phyloP scores from a whole-genome alignment of 2,329 filamentous ascomycete genomes.

The Paracoccidioides lutzii region DNA sequence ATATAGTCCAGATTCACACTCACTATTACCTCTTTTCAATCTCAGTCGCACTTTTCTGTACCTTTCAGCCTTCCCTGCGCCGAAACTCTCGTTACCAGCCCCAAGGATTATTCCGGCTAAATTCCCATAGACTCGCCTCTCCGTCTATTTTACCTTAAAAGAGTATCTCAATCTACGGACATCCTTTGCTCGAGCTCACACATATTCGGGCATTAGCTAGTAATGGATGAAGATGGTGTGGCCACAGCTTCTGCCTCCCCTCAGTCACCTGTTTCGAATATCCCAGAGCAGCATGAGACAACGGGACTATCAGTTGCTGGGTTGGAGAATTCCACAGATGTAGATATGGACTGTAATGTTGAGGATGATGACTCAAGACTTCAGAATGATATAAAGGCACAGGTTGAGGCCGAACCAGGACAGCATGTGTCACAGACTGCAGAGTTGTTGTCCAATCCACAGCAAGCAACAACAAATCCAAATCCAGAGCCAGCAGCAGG shows the following conservation, averaged over 20 bases:
- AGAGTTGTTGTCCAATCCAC: background rate
- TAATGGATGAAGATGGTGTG: background rate
- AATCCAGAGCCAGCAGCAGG: background rate
- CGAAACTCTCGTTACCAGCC: no score
- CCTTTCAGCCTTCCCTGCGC: background rate
- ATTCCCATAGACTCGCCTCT: no score
- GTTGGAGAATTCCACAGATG: background rate
- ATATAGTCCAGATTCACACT: background rate
- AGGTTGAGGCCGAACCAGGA: slow-evolving; percentile 8
- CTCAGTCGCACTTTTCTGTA: background rate
- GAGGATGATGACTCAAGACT: slow-evolving; percentile 10
- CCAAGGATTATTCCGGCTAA: no score
- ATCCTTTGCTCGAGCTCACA: background rate
- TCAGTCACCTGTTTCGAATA: background rate
- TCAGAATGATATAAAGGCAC: slow-evolving; percentile 12
- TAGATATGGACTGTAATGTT: background rate
- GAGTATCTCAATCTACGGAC: background rate
- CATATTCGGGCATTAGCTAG: background rate
- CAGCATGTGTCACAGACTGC: background rate
- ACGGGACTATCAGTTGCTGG: background rate
- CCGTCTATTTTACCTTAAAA: background rate
- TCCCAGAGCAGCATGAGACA: background rate
- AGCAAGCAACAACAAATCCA: background rate
- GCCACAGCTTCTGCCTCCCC: background rate
- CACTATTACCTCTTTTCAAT: background rate